Conservation (phyloP, 2,329 filamentous ascomycete species). For the Penicillium nordicum region DNA sequence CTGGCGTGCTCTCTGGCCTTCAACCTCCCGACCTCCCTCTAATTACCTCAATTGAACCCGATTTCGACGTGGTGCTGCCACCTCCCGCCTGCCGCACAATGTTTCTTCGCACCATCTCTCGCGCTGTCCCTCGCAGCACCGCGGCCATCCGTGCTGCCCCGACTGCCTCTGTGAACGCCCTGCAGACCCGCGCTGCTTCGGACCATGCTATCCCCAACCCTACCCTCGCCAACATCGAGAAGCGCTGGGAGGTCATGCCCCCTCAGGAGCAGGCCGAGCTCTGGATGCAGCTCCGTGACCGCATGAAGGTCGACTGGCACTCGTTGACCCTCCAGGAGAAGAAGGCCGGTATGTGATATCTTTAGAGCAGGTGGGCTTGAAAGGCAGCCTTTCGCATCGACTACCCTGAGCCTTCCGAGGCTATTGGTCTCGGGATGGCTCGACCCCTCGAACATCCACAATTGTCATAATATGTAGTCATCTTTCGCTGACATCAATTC, state of each 20-base stretch:
- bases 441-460: neutral
- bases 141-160: constrained; percentile 38
- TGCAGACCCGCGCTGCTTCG: constrained; percentile 57
- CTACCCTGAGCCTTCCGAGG: constrained; percentile 22
- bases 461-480: constrained; percentile 18
- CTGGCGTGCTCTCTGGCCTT: constrained; percentile 24
- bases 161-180: constrained; percentile 41
- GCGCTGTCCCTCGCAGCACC: constrained; percentile 45
- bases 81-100: constrained; percentile 39
- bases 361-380: neutral
- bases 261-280: constrained; percentile 98
- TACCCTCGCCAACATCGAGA: constrained; percentile 96
- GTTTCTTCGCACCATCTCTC: constrained; percentile 47
- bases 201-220: constrained; percentile 97
- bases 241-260: constrained; percentile 97
- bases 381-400: neutral
- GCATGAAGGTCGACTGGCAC: constrained; percentile 97
- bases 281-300: constrained; percentile 97
- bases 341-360: constrained; percentile 81
- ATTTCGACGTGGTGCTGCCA: constrained; percentile 28
- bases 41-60: constrained; percentile 27
- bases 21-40: constrained; percentile 15
- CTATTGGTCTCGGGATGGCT: neutral
- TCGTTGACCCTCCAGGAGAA: constrained; percentile 96
- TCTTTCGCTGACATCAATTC: constrained; percentile 13